Base-by-base conservation (phyloP, 2,329 filamentous ascomycete genomes). In the Calonectria montana region DNA sequence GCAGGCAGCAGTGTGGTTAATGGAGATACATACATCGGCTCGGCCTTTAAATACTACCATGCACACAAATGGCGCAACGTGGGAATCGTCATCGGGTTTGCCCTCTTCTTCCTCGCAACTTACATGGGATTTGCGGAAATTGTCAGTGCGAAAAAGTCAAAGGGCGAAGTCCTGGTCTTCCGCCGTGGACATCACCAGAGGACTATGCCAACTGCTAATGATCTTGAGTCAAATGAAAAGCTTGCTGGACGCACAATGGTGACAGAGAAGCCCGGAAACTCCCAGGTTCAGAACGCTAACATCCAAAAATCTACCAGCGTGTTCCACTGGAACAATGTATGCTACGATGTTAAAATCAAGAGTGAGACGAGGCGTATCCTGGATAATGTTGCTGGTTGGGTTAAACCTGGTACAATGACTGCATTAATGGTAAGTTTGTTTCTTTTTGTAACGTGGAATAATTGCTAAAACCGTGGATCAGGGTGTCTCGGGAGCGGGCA, bases 361-460 rank as follows among this genome's bases (percentile, higher is more conserved):
- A 87, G 87, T 9, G 90, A 95, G 75, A 84, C 87, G 1, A 88
- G 94, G 12, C 90, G 92, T 23, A 92, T 97, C 77, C 86, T 97
- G 45, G 92, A 97, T 75, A 87, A 96, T 70, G 93, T 97, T 7
- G 93, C 96, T 78, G 95, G 95, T 35, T 97, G 94, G 93, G 94
- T 97, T 74, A 96, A 96, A 82, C 95, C 95, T 1, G 95, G 95
- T 55, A 97, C 94, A 18, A 84, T 97, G 72, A 97, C 94, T 6
- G 94, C 94, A 57, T 87, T 97, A 1, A 97, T 97, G 94, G 93
- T 75, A 41, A 0, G 48, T 67, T 1, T 0, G 29, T 6, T 6
- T 2, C 4, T 21, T 18, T 2, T 1, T 1, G 15, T n/a, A 43
- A 21, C 2, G 1, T 21, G 2, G 2, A 1, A 8, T 3, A 12